Evolutionary conservation across 2,329 filamentous ascomycete species (phyloP).

Genomic region (Aureobasidium uvarum): DNA sequence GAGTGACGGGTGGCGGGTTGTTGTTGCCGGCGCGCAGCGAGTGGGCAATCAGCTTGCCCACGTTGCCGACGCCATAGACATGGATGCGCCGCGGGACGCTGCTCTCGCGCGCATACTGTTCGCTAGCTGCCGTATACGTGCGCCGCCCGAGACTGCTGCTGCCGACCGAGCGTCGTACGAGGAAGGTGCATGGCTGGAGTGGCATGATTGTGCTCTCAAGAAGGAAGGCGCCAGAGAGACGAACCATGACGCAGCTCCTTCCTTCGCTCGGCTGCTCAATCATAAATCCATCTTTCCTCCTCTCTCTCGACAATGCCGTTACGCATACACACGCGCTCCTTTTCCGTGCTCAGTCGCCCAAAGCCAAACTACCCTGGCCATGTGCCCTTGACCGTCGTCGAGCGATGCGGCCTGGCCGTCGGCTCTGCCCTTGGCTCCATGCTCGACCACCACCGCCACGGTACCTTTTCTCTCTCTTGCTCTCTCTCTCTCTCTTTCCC

Average conservation of each 20-base stretch:
- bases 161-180: neutral
- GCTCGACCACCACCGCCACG: constrained; percentile 75
- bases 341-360: constrained; percentile 83
- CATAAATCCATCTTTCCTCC: neutral
- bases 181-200: constrained; percentile 8
- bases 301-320: neutral
- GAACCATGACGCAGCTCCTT: constrained; percentile 3
- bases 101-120: constrained; percentile 34
- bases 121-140: constrained; percentile 28
- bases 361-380: constrained; percentile 87
- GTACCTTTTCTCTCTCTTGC: constrained; percentile 51
- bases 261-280: neutral
- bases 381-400: constrained; percentile 76
- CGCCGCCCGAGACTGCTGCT: neutral
- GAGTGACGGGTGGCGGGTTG: constrained; percentile 66
- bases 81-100: constrained; percentile 59
- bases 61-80: constrained; percentile 75
- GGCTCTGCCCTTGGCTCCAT: constrained; percentile 61
- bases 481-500: no score
- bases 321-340: constrained; percentile 41
- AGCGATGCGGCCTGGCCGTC: constrained; percentile 68
- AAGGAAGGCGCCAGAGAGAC: neutral
- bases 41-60: constrained; percentile 76
- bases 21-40: constrained; percentile 61
- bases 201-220: neutral